phyloP scores from a whole-genome alignment of 176 grass and related monocot genomes.

The Oryza meyeriana region DNA sequence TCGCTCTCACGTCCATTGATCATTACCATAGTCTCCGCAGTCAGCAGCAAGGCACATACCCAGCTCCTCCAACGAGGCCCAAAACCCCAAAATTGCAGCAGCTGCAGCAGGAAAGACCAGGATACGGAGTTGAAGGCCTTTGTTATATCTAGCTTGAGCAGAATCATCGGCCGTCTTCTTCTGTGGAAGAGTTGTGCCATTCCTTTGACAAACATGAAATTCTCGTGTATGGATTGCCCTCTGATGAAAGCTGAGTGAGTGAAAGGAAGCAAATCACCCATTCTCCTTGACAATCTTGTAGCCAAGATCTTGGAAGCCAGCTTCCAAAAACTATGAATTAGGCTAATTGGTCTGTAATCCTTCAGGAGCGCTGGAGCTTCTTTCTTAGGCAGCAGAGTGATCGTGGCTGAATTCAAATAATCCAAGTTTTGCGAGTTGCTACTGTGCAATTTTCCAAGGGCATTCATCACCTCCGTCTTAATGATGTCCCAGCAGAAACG shows the following conservation, averaged over 20 bases:
- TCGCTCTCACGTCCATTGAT: neutral
- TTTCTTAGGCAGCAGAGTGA: neutral
- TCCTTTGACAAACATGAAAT: neutral
- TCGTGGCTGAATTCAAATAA: neutral
- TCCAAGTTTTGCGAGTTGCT: neutral
- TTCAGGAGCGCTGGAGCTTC: neutral
- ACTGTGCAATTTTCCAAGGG: neutral
- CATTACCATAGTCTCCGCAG: neutral
- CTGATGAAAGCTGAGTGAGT: neutral
- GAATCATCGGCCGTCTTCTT: neutral
- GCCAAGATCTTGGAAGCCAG: neutral
- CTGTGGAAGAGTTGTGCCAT: neutral
- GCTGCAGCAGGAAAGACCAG: neutral
- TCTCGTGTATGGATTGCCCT: neutral
- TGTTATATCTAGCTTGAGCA: neutral
- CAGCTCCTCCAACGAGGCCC: neutral
- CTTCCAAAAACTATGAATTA: neutral
- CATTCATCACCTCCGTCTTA: neutral
- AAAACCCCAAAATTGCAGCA: neutral
- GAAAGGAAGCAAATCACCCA: rapidly evolving
- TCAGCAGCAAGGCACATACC: neutral
- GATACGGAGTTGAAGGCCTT: neutral
- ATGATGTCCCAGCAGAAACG: neutral
- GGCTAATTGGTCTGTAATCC: neutral
- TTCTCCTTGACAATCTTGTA: rapidly evolving